Base-by-base conservation (phyloP, 2,329 filamentous ascomycete species). In the Elsinoe fawcettii region DNA sequence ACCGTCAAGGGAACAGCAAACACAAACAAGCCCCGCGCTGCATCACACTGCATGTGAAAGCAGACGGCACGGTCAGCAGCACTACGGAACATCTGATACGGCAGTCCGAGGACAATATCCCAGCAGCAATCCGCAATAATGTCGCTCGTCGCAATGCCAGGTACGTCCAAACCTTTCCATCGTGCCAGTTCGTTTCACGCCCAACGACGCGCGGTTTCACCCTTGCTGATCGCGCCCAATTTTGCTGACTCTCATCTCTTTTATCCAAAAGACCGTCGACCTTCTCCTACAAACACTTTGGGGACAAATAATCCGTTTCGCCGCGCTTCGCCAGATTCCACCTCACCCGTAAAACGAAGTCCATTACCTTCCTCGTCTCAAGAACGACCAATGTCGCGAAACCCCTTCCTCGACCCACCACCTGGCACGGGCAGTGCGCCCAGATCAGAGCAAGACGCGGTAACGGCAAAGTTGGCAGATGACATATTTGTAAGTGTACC, bases 271-370 rank as follows among this genome's bases (percentile, higher is more conserved):
- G 54, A 56, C 54, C 54, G 54, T 27, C 54, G 54, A 30, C 54
- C 54, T n/a, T 47, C 54, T 49, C 54, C 54, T 49, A 30, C 54
- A 56, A 47, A 47, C 54, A 86, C 84, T 72, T 80, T 90, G 58
- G 73, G 74, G 67, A 84, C 85, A 71, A 90, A 90, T 79, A 91
- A 91, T 69, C 87, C 87, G 61, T 91, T 81, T 69, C 85, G 87
- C 71, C 83, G 85, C 67, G 82, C 62, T 76, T 77, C 36, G 88
- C 86, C 62, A 85, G 75, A 59, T 66, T 62, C 46, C 59, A 67
- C 58, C 64, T 71, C 62, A 34, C 66, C 66, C 58, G 68, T 66
- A 34, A 68, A 67, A 58, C 36, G 39, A 55, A 43, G 60, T 46
- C 72, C 71, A 61, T 20, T 46, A n/a, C 41, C 39, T 6, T 32